Percentiles rank a stretch among this genome's conserved stretches.
phyloP scores from a whole-genome alignment of 352 stramenopile genomes.

The Pythium dissotocum region DNA sequence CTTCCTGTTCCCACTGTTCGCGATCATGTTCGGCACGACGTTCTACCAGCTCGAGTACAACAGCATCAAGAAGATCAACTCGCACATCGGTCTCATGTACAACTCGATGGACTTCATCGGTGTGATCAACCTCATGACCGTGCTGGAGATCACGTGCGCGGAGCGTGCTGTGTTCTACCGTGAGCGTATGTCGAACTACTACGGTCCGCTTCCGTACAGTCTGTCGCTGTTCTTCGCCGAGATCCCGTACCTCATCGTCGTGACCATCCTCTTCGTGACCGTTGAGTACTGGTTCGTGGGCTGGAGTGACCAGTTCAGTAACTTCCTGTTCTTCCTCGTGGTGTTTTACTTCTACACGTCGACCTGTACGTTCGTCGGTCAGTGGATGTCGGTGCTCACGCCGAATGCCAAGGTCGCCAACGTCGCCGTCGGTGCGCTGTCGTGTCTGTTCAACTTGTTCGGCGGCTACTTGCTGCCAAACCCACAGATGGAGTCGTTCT shows the following conservation, averaged over 20 bases:
- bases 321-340: slow-evolving; percentile 51
- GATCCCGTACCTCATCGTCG: slow-evolving; percentile 58
- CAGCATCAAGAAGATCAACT: slow-evolving; percentile 46
- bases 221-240: slow-evolving; percentile 65
- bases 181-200: slow-evolving; percentile 78
- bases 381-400: slow-evolving; percentile 75
- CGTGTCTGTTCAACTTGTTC: slow-evolving; percentile 72
- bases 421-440: slow-evolving; percentile 66
- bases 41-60: slow-evolving; percentile 47
- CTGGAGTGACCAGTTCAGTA: slow-evolving; percentile 52
- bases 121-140: slow-evolving; percentile 58
- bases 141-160: slow-evolving; percentile 52
- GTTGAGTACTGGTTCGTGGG: slow-evolving; percentile 74
- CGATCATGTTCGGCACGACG: slow-evolving; percentile 53
- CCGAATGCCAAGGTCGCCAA: slow-evolving; percentile 79
- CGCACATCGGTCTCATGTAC: slow-evolving; percentile 62
- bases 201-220: slow-evolving; percentile 62
- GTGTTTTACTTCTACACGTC: slow-evolving; percentile 63
- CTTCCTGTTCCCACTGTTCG: slow-evolving; percentile 51
- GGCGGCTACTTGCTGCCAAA: slow-evolving; percentile 52
- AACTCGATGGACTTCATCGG: slow-evolving; percentile 73
- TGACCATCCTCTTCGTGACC: slow-evolving; percentile 46
- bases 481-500: slow-evolving; percentile 51
- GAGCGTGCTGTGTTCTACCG: slow-evolving; percentile 66
- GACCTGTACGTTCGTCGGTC: slow-evolving; percentile 60